Evolutionary conservation across 225 moss, liverwort and hornwort genomes (phyloP), one percentile per base, ranked within the genome.

Genomic region (Pleurozium schreberi): DNA sequence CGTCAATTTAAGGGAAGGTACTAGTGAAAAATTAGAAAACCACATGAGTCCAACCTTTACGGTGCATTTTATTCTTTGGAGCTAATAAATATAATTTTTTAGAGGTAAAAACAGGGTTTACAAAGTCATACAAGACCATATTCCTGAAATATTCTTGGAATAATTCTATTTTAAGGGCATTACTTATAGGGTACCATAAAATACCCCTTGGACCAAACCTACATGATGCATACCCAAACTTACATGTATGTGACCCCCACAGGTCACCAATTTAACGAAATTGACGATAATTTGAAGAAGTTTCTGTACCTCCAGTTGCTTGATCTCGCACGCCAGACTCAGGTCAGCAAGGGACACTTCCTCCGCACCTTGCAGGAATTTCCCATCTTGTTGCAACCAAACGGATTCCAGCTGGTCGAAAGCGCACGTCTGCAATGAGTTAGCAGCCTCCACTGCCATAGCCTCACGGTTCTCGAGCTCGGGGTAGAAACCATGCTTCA

Each of bases 341-440:
- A 94, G 85, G 81, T 94, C 93, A 38, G 94, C 93, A 6, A 94
- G 88, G 18, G 93, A 93, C 33, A 93, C 90, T 80, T 94, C 90
- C 64, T 93, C 89, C 80, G 87, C 87, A 50, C 86, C 85, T 88
- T 50, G 87, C 91, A 58, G 90, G 64, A 69, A 93, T 88, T 34
- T 81, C 11, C 64, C 87, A 57, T 64, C 55, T 27, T 66, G 79
- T 55, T 55, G 79, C 42, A 87, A 45, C 16, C 34, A 55, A 52
- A 87, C 26, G 6, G 42, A 87, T 27, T 87, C 66, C 55, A 87
- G 66, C 57, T 87, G 12, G 26, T 87, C 87, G 9, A 87, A 66
- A 15, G 25, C 79, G 55, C 14, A 12, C 34, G 87, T 87, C 67
- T 67, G 79, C 87, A 87, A 57, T 0, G 55, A 23, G 34, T 79